Evolutionary conservation across 2,329 filamentous ascomycete species (phyloP), one percentile per base, ranked within the genome.

Genomic region (Exophiala oligosperma): DNA sequence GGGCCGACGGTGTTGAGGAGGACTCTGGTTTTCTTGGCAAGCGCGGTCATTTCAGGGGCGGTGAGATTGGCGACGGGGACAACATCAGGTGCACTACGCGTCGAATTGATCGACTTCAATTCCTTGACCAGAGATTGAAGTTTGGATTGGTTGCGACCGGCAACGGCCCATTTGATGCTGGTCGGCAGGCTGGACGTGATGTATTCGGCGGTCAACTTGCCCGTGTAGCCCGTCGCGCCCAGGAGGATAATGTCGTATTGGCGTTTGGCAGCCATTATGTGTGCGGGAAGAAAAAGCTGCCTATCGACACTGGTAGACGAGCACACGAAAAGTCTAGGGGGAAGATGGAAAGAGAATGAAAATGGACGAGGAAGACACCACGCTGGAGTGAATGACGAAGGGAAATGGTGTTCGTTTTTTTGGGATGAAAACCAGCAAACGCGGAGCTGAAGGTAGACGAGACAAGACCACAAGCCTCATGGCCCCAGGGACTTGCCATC

Each of bases 91-190:
- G 84, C 81, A 37, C 77, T 69, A 53, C 92, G 86, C 71, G 95
- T 86, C 1, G 86, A 79, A 70, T 89, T 89, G 58, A 89, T 68
- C 56, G 76, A 71, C 67, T 85, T 85, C 70, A 92, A 81, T 54
- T 90, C 84, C 52, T 85, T 77, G 6, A 86, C 84, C 9, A 97
- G 74, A 41, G 76, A 75, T 64, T 88, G 82, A 3, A 97, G 81
- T 73, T 96, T 96, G 49, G 80, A 77, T 49, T 81, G 77, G n/a
- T 90, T 92, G 26, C 92, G 88, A 29, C 92, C 92, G 47, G 91
- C 90, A 55, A 97, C 79, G 12, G 91, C 92, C 92, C 92, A 97
- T 77, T 85, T 91, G 61, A 96, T 73, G 70, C 91, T 84, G 17
- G 88, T 90, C 0, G 92, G 89, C 1, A 91, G 78, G 64, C 84